Evolutionary conservation across 495 filamentous ascomycete genomes (phyloP).

Genomic region (Trypethelium eluteriae): DNA sequence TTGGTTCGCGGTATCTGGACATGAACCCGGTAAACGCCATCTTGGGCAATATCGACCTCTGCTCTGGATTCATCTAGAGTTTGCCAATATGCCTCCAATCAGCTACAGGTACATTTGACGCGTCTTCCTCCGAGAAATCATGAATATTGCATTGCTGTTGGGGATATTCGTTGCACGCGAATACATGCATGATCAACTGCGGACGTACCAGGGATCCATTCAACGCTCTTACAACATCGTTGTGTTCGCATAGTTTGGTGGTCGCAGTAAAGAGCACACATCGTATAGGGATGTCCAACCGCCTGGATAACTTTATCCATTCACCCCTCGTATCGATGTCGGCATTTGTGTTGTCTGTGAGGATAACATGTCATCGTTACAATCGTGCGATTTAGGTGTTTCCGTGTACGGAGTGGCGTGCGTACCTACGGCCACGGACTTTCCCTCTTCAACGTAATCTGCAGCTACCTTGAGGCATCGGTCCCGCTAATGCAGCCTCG

Average conservation of each 20-base stretch:
- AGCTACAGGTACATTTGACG: constrained; percentile 10
- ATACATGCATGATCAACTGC: neutral
- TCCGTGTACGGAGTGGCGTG: constrained; percentile 19
- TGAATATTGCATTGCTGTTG: neutral
- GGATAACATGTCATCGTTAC: constrained; percentile 14
- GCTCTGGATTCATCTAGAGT: constrained; percentile 70
- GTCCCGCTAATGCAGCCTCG: constrained; percentile 46
- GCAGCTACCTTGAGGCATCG: constrained; percentile 77
- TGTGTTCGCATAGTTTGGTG: constrained; percentile 72
- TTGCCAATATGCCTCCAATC: neutral
- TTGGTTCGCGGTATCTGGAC: constrained; percentile 62
- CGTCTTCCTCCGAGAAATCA: neutral
- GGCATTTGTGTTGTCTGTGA: constrained; percentile 85
- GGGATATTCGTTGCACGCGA: neutral
- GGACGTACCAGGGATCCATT: constrained; percentile 46
- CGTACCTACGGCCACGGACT: constrained; percentile 69
- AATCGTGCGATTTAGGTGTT: constrained; percentile 15
- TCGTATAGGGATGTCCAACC: constrained; percentile 65
- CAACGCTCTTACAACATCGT: constrained; percentile 74
- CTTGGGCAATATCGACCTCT: constrained; percentile 61
- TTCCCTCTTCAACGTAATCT: constrained; percentile 53
- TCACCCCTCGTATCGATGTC: constrained; percentile 62
- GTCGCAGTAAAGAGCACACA: constrained; percentile 77
- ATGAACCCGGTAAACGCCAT: constrained; percentile 71
- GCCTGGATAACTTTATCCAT: constrained; percentile 68